phyloP scores from a whole-genome alignment of 805 yeast genomes.

The Pachysolen tannophilus region DNA sequence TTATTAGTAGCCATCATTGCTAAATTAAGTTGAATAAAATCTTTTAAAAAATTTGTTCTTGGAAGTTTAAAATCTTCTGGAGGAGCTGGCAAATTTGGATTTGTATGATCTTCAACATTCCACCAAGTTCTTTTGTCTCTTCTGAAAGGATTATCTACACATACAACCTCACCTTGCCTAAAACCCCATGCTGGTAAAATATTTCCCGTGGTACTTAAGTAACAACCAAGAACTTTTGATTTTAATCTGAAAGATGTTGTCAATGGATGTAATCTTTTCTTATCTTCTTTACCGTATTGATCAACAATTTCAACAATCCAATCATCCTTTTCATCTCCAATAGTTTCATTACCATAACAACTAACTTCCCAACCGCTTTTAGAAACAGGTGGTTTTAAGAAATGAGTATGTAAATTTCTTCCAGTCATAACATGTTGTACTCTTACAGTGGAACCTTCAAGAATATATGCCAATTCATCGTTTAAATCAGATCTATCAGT shows the following conservation, averaged over 20 bases:
- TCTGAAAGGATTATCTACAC: slow-evolving; percentile 56
- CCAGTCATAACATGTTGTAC: slow-evolving; percentile 64
- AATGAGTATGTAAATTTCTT: slow-evolving; percentile 77
- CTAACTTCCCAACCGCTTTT: slow-evolving; percentile 72
- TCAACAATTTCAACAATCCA: slow-evolving; percentile 83
- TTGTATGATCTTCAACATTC: slow-evolving; percentile 70
- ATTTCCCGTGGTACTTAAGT: slow-evolving; percentile 66
- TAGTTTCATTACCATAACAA: slow-evolving; percentile 66
- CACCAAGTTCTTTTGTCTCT: slow-evolving; percentile 87
- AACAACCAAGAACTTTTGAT: slow-evolving; percentile 60
- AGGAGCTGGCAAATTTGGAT: slow-evolving; percentile 50
- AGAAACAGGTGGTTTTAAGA: slow-evolving; percentile 66
- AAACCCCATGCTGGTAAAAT: slow-evolving; percentile 78
- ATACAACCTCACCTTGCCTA: slow-evolving; percentile 82
- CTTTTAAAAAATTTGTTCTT: slow-evolving; percentile 68
- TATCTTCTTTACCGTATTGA: slow-evolving; percentile 46
- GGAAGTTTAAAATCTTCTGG: slow-evolving; percentile 60
- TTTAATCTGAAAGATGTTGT: slow-evolving; percentile 65
- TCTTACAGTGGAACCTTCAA: slow-evolving; percentile 63
- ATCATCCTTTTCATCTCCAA: slow-evolving; percentile 79
- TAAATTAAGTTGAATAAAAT: slow-evolving; percentile 64
- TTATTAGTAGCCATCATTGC: slow-evolving; percentile 88
- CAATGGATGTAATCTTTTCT: slow-evolving; percentile 56
- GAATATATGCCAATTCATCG: slow-evolving; percentile 29
- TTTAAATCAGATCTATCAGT: slow-evolving; percentile 23